Conservation (phyloP, 2,329 filamentous ascomycete genomes). For the Colletotrichum brevisporum region DNA sequence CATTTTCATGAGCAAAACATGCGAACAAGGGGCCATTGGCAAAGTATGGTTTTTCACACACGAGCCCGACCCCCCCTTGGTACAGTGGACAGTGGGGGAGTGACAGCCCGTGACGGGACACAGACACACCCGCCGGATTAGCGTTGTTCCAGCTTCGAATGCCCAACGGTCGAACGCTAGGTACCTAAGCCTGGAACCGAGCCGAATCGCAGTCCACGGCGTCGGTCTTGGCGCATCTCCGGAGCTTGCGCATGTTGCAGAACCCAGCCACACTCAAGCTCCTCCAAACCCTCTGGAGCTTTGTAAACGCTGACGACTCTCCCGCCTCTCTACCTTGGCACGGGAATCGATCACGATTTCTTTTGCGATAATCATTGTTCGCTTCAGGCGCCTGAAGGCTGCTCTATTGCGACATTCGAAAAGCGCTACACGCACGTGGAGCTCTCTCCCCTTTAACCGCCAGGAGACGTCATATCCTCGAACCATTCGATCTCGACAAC, state of each 20-base stretch:
- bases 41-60: no score
- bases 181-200: slow-evolving; percentile 13
- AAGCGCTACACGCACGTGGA: slow-evolving; percentile 32
- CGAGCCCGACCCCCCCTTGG: slow-evolving; percentile 15
- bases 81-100: slow-evolving; percentile 2
- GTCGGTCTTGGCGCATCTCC: slow-evolving; percentile 36
- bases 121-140: slow-evolving; percentile 33
- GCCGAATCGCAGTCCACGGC: slow-evolving; percentile 28
- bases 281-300: slow-evolving; percentile 33
- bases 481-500: slow-evolving; percentile 22
- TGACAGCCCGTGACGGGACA: slow-evolving; percentile 26
- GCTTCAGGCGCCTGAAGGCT: not conserved
- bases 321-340: slow-evolving; percentile 35
- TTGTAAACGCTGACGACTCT: slow-evolving; percentile 41
- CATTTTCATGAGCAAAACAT: no score
- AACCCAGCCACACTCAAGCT: slow-evolving; percentile 41
- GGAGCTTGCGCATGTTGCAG: slow-evolving; percentile 41
- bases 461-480: slow-evolving; percentile 37
- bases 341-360: slow-evolving; percentile 23
- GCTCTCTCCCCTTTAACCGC: slow-evolving; percentile 24
- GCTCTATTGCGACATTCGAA: slow-evolving; percentile 3
- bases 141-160: slow-evolving; percentile 36
- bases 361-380: slow-evolving; percentile 2
- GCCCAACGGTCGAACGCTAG: slow-evolving; percentile 20
- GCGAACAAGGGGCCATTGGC: no score